These are phyloP conservation scores for Anastatica hierochuntica DNA, from an alignment of 345 rosid genomes.

Conservation along the genomic window DNA sequence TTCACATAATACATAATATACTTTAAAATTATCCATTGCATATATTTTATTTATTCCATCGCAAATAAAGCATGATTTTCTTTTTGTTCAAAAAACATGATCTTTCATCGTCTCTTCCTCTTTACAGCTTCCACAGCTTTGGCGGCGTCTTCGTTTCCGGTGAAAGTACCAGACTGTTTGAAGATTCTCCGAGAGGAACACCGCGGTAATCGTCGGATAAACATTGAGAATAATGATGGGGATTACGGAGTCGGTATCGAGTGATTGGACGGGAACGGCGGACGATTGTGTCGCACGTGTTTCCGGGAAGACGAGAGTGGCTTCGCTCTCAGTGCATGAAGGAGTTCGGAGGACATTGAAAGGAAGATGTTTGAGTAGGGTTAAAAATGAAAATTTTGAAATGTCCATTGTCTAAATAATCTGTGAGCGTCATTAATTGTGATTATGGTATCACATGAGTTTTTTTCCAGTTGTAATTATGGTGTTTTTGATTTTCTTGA, in stretches of 20 bases:
- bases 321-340: conserved; percentile 29
- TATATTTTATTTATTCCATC: no score
- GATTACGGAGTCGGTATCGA: not conserved
- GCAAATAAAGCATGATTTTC: no score
- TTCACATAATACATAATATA: no score
- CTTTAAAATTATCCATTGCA: no score
- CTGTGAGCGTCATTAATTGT: no score
- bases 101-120: no score
- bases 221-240: not conserved
- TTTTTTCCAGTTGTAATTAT: no score
- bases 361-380: conserved; percentile 26
- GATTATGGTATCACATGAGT: no score
- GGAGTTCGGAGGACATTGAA: conserved; percentile 26
- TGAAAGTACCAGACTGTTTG: conserved; percentile 25
- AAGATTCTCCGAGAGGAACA: conserved; percentile 21
- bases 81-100: no score
- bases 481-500: no score
- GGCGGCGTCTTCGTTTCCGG: conserved; percentile 14
- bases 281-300: conserved; percentile 21
- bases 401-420: no score
- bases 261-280: not conserved
- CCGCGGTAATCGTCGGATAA: not conserved
- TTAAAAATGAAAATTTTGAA: conserved; percentile 24
- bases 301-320: conserved; percentile 24
- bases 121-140: not conserved